Evolutionary conservation across 306 rosid species (phyloP), one percentile per base, ranked within the genome.

Genomic region (Lithocarpus polystachyus): DNA sequence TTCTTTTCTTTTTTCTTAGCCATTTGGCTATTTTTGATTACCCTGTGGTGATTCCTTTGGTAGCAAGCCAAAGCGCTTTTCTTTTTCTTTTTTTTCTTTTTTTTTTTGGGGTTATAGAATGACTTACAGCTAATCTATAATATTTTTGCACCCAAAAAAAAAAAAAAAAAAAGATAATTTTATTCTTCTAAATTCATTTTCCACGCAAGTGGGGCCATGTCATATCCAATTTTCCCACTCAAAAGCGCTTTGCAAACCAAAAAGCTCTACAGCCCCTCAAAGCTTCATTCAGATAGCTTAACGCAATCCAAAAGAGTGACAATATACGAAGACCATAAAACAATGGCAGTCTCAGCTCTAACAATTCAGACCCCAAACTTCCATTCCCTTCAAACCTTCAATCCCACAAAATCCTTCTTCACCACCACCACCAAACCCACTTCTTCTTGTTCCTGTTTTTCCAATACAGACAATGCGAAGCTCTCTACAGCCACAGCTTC

Each of bases 281-380:
- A 64, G 20, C 29, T 54, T 51, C 65, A 56, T 37, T 37, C 11
- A 61, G 33, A 83, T 77, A 80, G 79, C 79, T 33, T 14, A 17
- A 62, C 20, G 22, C 68, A 71, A 55, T 67, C 52, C 26, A 67
- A 40, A 40, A 40, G 45, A 40, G 45, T 40, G 11, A 40, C 11
- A 40, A 40, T 40, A 40, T 3, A n/a, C 52, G 35, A 14, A 68
- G 48, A 23, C 28, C 23, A 12, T 3, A 11, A 45, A 61, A 75
- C 80, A 83, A 92, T 94, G 99, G 89, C 95, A 14, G 51, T 80
- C 82, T 85, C 91, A 26, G 52, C 86, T 62, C 78, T 90, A 52
- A 53, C 77, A 55, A 56, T 77, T 80, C 40, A 89, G 26, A 80
- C 84, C 57, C 71, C 87, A 78, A 85, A 59, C 48, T 37, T 78